phyloP scores from a whole-genome alignment of 257 asterid species.

The Forsythia suspensa region DNA sequence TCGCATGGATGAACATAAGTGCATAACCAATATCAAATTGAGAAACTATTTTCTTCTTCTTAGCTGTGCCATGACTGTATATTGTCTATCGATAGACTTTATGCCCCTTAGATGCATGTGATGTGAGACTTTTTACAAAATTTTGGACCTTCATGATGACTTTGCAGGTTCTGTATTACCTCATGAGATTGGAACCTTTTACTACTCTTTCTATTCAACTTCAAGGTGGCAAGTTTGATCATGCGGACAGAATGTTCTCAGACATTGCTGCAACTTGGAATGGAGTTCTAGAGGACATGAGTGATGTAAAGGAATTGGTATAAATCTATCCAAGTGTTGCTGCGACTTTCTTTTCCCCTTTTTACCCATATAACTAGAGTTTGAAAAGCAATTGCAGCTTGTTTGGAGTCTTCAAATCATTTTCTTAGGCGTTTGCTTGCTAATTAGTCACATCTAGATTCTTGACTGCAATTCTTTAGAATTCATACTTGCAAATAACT shows the following conservation, averaged over 20 bases:
- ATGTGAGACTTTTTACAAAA: conserved; percentile 22
- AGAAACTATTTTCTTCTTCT: conserved; percentile 13
- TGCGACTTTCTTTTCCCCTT: neutral
- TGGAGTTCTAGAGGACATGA: conserved; percentile 99
- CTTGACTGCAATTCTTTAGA: conserved; percentile 21
- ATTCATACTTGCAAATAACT: conserved; percentile 14
- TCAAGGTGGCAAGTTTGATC: conserved; percentile 99
- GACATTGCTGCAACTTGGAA: conserved; percentile 93
- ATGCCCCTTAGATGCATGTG: neutral
- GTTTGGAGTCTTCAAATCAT: conserved; percentile 16
- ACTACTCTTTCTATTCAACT: conserved; percentile 95
- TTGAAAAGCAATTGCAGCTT: conserved; percentile 7
- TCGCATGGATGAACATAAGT: neutral
- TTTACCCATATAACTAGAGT: neutral
- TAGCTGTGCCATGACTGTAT: neutral
- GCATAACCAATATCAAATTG: conserved; percentile 7
- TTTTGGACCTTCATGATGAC: conserved; percentile 23
- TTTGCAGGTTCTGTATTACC: conserved; percentile 88
- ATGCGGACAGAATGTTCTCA: conserved; percentile 96
- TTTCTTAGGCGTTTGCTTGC: neutral
- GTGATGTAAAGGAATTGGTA: conserved; percentile 98
- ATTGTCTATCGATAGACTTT: neutral
- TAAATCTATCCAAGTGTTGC: conserved; percentile 16
- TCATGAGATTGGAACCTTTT: conserved; percentile 89
- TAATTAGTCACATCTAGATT: conserved; percentile 8